Percentiles rank a stretch among this genome's conserved stretches.
These are phyloP conservation scores for Penicillium sp. DNA, from an alignment of 2,329 filamentous ascomycete genomes.

Conservation along the genomic window DNA sequence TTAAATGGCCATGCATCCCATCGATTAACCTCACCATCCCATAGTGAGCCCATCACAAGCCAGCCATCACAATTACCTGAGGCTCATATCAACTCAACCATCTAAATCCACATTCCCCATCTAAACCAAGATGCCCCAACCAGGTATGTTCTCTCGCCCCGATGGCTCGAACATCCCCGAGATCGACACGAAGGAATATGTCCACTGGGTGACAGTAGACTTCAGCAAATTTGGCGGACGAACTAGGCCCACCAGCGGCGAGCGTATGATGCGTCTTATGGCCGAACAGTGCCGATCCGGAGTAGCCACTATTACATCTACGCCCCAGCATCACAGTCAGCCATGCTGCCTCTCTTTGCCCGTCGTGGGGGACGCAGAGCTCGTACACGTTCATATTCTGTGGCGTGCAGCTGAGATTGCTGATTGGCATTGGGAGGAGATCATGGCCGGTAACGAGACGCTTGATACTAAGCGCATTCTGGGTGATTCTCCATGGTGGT, in stretches of 20 bases:
- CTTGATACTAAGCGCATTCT: not conserved
- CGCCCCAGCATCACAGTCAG: not conserved
- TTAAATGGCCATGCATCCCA: not conserved
- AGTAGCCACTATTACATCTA: not conserved
- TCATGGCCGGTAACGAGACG: not conserved
- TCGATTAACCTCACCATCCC: not conserved
- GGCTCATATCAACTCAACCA: not conserved
- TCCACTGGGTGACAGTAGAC: conserved; percentile 2
- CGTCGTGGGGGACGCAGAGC: not conserved
- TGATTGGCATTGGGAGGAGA: not conserved
- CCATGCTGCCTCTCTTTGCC: conserved; percentile 1
- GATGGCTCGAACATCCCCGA: not conserved
- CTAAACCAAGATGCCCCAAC: not conserved
- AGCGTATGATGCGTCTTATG: conserved; percentile 3
- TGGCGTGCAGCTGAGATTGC: not conserved
- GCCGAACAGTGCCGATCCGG: conserved; percentile 1
- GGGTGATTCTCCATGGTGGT: not conserved
- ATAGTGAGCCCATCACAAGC: not conserved
- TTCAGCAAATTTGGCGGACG: not conserved
- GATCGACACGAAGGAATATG: too few relatives aligned
- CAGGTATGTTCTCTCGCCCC: not conserved
- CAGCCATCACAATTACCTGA: not conserved
- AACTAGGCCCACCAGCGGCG: not conserved
- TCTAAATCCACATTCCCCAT: not conserved
- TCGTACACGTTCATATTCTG: not conserved